Conservation (phyloP, 225 moss, liverwort and hornwort species). For the Bryoerythrophyllum caledonicum region DNA sequence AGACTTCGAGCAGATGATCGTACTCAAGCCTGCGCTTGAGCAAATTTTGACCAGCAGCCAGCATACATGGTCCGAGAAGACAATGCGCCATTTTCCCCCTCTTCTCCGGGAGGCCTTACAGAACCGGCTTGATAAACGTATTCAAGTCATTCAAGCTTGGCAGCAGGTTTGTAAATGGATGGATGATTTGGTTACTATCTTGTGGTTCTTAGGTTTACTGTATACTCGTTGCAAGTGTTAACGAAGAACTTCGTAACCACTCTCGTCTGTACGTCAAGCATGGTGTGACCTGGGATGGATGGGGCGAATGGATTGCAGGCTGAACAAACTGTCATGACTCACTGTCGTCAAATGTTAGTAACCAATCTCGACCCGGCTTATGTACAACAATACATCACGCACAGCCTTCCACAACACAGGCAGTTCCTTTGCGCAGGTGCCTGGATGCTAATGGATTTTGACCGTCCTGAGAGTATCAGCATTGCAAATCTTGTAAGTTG, state of each 20-base stretch:
- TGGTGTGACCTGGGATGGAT: conserved; percentile 27
- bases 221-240: background rate
- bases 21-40: conserved; percentile 82
- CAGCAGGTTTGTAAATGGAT: conserved; percentile 60
- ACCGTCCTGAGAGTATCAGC: conserved; percentile 78
- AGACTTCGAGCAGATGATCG: conserved; percentile 80
- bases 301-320: conserved; percentile 55
- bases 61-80: conserved; percentile 97
- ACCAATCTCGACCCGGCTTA: conserved; percentile 68
- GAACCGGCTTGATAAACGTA: conserved; percentile 74
- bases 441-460: conserved; percentile 94
- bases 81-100: conserved; percentile 84
- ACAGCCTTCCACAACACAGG: conserved; percentile 76
- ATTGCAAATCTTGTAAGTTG: conserved; percentile 71
- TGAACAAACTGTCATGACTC: conserved; percentile 76
- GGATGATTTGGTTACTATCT: background rate
- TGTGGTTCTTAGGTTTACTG: conserved; percentile 16
- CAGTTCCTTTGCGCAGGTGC: conserved; percentile 94
- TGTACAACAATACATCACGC: conserved; percentile 68
- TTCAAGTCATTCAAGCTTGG: conserved; percentile 84
- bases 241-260: background rate
- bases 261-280: background rate
- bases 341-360: conserved; percentile 76
- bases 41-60: conserved; percentile 90
- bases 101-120: conserved; percentile 71